Conservation (phyloP, 768 basidiomycete species). For the Artomyces pyxidatus region DNA sequence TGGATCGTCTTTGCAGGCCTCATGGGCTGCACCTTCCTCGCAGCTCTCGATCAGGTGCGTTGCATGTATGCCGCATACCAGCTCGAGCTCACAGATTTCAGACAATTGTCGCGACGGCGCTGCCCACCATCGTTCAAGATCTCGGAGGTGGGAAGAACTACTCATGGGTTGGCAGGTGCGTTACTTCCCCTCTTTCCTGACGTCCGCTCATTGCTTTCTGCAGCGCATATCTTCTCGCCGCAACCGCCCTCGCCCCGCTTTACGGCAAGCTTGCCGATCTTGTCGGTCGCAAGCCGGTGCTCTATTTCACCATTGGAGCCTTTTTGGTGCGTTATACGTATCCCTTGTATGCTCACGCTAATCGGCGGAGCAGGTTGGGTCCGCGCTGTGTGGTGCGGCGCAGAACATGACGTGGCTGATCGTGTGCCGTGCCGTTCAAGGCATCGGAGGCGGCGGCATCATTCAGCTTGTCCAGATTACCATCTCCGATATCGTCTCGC, state of each 20-base stretch:
- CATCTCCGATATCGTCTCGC: conserved; percentile 74
- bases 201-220: not conserved
- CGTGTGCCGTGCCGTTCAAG: conserved; percentile 69
- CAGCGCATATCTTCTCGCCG: conserved; percentile 69
- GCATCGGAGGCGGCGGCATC: conserved; percentile 77
- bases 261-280: conserved; percentile 75
- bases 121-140: conserved; percentile 40
- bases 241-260: conserved; percentile 57
- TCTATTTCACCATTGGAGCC: conserved; percentile 54
- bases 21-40: conserved; percentile 36
- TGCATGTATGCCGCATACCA: not conserved
- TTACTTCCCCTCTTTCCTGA: not conserved
- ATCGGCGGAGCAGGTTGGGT: conserved; percentile 45
- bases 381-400: conserved; percentile 75
- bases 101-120: conserved; percentile 41
- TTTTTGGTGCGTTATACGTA: conserved; percentile 47
- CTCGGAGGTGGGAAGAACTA: conserved; percentile 38
- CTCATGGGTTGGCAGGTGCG: conserved; percentile 41
- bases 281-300: conserved; percentile 58
- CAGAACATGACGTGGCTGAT: conserved; percentile 76
- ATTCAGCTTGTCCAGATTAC: conserved; percentile 71
- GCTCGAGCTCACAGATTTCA: conserved; percentile 7
- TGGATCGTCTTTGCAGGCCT: conserved; percentile 35
- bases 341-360: not conserved
- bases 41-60: conserved; percentile 40